phyloP scores from a whole-genome alignment of 78 protist species.

The Dictyostelium discoideum region dicty_2.7 NC_007089.4:4760501-4761000 shows the following conservation, averaged over 20 bases:
- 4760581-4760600: no score
- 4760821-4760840: not conserved
- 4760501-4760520: not conserved
- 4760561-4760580: no score
- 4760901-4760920: constrained; percentile 26
- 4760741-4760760: not conserved
- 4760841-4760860: not conserved
- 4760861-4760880: constrained; percentile 9
- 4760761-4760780: constrained; percentile 16
- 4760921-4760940: constrained; percentile 21
- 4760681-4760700: not conserved
- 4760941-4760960: constrained; percentile 50
- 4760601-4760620: not conserved
- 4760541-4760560: no score
- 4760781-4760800: constrained; percentile 61
- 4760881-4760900: constrained; percentile 59
- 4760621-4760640: not conserved
- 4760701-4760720: not conserved
- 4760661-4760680: not conserved
- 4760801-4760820: constrained; percentile 48
- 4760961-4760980: constrained; percentile 9
- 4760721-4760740: not conserved
- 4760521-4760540: not conserved
- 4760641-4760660: not conserved
- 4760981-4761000: constrained; percentile 62